A percentile compares a stretch with the other conserved stretches of the same genome.
Conservation (phyloP, 768 basidiomycete species). For the Tylopilus intermedius region DNA sequence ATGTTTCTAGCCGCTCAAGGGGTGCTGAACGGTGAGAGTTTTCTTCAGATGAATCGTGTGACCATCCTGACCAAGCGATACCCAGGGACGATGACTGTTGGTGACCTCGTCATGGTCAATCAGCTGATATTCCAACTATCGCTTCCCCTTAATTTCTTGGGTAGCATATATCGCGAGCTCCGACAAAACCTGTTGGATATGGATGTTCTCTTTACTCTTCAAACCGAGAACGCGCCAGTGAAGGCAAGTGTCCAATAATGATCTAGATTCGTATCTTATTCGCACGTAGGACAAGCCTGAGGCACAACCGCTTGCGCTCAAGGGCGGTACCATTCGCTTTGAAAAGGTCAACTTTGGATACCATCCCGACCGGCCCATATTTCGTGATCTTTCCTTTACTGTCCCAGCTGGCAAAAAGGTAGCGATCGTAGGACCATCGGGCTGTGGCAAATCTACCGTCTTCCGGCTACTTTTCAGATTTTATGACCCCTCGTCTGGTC, state of each 20-base stretch:
- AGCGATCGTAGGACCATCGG: constrained; percentile 94
- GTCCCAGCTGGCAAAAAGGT: constrained; percentile 96
- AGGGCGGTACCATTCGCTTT: constrained; percentile 86
- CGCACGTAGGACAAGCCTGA: constrained; percentile 55
- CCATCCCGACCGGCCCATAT: constrained; percentile 88
- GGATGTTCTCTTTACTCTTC: constrained; percentile 90
- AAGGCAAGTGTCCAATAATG: constrained; percentile 36
- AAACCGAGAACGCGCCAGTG: constrained; percentile 70
- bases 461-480: constrained; percentile 92
- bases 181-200: constrained; percentile 95
- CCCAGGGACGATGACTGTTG: constrained; percentile 93
- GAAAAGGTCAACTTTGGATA: constrained; percentile 91
- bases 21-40: constrained; percentile 68
- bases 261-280: not conserved
- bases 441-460: constrained; percentile 96
- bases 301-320: constrained; percentile 63
- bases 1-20: constrained; percentile 98
- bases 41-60: not conserved
- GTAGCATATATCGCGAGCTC: constrained; percentile 95
- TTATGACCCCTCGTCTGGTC: constrained; percentile 78
- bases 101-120: constrained; percentile 98
- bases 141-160: constrained; percentile 93
- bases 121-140: constrained; percentile 97
- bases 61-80: not conserved
- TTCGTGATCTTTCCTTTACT: constrained; percentile 79